Evolutionary conservation across 306 rosid species (phyloP).

Genomic region (Rosa chinensis): DNA sequence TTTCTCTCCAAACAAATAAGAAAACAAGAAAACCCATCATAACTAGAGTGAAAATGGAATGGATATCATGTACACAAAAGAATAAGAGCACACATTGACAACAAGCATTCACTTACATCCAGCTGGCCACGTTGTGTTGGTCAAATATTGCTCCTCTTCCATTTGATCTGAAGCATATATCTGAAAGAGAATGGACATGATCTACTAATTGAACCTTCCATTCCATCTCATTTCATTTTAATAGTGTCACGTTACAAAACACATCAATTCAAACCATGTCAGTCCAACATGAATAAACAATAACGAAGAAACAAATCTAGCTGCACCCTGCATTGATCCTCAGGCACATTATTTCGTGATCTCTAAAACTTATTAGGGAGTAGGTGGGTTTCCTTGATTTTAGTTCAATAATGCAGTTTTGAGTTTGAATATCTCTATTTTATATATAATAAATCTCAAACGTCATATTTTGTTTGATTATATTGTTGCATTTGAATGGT

Average conservation of each 20-base stretch:
- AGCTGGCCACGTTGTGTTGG: constrained; percentile 28
- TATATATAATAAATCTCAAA: too few relatives aligned
- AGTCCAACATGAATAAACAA: neutral
- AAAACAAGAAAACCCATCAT: neutral
- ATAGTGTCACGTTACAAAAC: constrained; percentile 4
- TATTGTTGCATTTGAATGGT: neutral
- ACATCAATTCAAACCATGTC: neutral
- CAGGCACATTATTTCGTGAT: neutral
- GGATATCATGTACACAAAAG: neutral
- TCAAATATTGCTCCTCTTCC: neutral
- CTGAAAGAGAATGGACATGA: neutral
- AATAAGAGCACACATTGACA: too few relatives aligned
- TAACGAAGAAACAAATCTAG: constrained; percentile 1
- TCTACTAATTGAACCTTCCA: neutral
- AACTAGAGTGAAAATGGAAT: neutral
- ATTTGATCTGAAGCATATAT: constrained; percentile 8
- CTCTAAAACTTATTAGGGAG: neutral
- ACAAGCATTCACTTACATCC: constrained; percentile 21
- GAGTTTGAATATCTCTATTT: neutral
- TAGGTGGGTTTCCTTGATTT: neutral
- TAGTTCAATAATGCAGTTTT: neutral
- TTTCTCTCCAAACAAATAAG: neutral
- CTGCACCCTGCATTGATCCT: neutral
- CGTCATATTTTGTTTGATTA: neutral
- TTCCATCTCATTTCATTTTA: neutral